phyloP scores from a whole-genome alignment of 2,329 filamentous ascomycete genomes.

The Neonectria faginata region DNA sequence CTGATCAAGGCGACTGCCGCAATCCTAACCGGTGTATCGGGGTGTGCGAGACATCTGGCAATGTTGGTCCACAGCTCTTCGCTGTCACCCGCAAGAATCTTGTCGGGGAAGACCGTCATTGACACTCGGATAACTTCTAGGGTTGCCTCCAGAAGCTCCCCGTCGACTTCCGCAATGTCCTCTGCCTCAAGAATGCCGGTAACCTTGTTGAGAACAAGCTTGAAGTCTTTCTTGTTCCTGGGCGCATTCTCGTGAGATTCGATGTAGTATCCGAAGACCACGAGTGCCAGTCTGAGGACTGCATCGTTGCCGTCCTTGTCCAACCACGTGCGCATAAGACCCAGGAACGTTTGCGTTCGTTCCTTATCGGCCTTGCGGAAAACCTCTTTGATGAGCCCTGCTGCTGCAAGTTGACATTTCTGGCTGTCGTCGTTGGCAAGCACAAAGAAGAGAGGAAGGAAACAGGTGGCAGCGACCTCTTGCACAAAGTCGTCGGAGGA shows the following conservation, averaged over 20 bases:
- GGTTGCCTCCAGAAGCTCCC: slow-evolving; percentile 79
- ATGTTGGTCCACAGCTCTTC: slow-evolving; percentile 78
- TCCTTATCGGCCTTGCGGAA: slow-evolving; percentile 83
- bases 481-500: slow-evolving; percentile 84
- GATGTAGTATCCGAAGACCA: slow-evolving; percentile 86
- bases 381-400: slow-evolving; percentile 81
- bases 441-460: slow-evolving; percentile 86
- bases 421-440: slow-evolving; percentile 89
- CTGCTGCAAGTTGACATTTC: slow-evolving; percentile 86
- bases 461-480: slow-evolving; percentile 83
- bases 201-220: slow-evolving; percentile 68
- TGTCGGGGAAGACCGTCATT: slow-evolving; percentile 72
- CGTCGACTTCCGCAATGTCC: slow-evolving; percentile 66
- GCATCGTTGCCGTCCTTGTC: slow-evolving; percentile 78
- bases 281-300: slow-evolving; percentile 79
- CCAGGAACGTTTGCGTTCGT: slow-evolving; percentile 75
- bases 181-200: slow-evolving; percentile 66
- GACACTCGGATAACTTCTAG: slow-evolving; percentile 77
- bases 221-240: slow-evolving; percentile 75
- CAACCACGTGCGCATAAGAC: slow-evolving; percentile 79
- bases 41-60: slow-evolving; percentile 76
- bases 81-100: slow-evolving; percentile 70
- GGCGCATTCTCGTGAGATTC: slow-evolving; percentile 71
- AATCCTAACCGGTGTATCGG: slow-evolving; percentile 80
- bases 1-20: slow-evolving; percentile 80